Percentiles rank a stretch among this genome's conserved stretches.
phyloP scores from a whole-genome alignment of 129 eudicot genomes.

The Centaurea solstitialis region DNA sequence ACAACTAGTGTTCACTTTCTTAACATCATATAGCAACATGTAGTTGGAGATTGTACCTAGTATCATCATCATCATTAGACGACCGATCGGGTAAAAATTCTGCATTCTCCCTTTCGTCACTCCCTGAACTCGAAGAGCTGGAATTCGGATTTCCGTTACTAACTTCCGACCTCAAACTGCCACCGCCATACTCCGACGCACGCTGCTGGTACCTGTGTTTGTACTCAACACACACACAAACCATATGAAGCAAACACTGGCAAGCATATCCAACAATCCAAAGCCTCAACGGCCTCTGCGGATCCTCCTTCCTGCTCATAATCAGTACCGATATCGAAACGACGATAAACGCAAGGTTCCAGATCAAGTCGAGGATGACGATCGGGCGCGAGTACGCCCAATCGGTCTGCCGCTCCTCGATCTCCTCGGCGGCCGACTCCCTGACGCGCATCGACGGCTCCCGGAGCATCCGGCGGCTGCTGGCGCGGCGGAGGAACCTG shows the following conservation, averaged over 20 bases:
- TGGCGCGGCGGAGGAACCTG: constrained; percentile 67
- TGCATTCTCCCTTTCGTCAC: constrained; percentile 43
- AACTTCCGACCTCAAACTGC: constrained; percentile 23
- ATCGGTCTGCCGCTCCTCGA: constrained; percentile 77
- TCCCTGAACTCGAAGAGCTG: constrained; percentile 42
- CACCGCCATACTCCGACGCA: constrained; percentile 15
- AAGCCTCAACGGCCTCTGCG: constrained; percentile 63
- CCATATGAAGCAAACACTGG: constrained; percentile 83
- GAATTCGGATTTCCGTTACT: constrained; percentile 21
- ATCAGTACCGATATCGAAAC: constrained; percentile 49
- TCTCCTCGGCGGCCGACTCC: constrained; percentile 73
- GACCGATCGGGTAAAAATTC: constrained; percentile 26
- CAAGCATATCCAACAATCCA: constrained; percentile 71
- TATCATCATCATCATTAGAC: constrained; percentile 46
- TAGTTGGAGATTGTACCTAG: constrained; percentile 38
- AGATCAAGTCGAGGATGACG: constrained; percentile 58
- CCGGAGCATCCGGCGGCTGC: constrained; percentile 65
- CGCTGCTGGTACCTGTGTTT: constrained; percentile 44
- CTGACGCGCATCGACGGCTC: constrained; percentile 82
- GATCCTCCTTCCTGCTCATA: constrained; percentile 49
- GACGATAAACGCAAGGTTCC: constrained; percentile 66
- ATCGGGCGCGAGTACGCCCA: constrained; percentile 85
- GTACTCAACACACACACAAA: constrained; percentile 64
- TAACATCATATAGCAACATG: background rate
- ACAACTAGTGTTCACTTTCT: background rate